These are phyloP conservation scores for Actinomucor elegans DNA, from an alignment of 371 early-diverging fungal species.

Conservation along the genomic window DNA sequence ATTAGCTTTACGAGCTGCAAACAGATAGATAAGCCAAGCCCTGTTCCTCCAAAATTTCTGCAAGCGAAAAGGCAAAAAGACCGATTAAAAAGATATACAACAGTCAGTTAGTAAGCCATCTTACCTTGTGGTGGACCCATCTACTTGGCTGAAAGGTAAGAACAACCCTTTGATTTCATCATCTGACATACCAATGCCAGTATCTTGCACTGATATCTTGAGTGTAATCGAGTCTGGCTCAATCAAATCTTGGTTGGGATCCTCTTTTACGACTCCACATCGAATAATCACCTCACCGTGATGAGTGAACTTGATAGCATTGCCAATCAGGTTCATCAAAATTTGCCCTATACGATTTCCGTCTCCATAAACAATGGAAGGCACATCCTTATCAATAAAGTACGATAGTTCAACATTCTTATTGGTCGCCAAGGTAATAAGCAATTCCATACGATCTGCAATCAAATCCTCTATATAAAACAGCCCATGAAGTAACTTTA, in stretches of 20 bases:
- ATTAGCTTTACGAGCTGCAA: slow-evolving; percentile 53
- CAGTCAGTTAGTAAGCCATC: background rate
- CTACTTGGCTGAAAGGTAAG: slow-evolving; percentile 59
- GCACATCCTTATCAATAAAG: slow-evolving; percentile 40
- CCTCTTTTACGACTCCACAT: slow-evolving; percentile 25
- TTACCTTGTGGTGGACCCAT: slow-evolving; percentile 55
- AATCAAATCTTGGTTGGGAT: background rate
- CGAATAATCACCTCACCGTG: slow-evolving; percentile 51
- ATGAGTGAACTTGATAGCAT: slow-evolving; percentile 57
- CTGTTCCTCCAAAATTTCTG: slow-evolving; percentile 62
- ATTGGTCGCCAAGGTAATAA: slow-evolving; percentile 52
- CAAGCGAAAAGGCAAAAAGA: background rate
- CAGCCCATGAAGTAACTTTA: slow-evolving; percentile 51
- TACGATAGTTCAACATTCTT: slow-evolving; percentile 55
- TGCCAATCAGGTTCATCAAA: slow-evolving; percentile 47
- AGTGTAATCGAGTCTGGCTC: slow-evolving; percentile 28
- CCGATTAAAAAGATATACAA: too few relatives aligned
- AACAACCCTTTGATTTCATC: slow-evolving; percentile 55
- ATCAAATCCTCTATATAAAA: slow-evolving; percentile 57
- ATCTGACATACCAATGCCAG: slow-evolving; percentile 51
- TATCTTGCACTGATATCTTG: slow-evolving; percentile 44
- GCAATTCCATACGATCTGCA: slow-evolving; percentile 54
- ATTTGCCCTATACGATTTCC: slow-evolving; percentile 49
- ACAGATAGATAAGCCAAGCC: slow-evolving; percentile 64
- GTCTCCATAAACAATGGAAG: slow-evolving; percentile 47